A percentile compares a stretch with the other conserved stretches of the same genome.
These are phyloP conservation scores for Taphrina confusa DNA, from an alignment of 1,139 yeast species.

Conservation along the genomic window DNA sequence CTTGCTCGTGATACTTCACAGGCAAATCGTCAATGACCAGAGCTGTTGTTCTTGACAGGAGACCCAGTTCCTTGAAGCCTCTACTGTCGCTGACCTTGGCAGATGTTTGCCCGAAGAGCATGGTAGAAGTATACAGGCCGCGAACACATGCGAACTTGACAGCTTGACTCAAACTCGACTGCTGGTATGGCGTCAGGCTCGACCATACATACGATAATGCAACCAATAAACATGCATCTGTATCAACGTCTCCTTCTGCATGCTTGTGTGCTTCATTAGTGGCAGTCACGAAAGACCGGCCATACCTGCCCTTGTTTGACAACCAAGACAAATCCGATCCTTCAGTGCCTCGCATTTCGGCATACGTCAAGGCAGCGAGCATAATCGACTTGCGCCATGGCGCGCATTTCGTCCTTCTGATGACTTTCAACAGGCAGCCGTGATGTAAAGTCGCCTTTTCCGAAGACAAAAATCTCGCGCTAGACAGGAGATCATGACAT, in stretches of 20 bases:
- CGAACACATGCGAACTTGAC: neutral
- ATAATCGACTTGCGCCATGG: conserved; percentile 21
- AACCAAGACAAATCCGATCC: neutral
- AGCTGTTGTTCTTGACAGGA: conserved; percentile 5
- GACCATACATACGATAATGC: conserved; percentile 7
- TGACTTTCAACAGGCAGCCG: neutral
- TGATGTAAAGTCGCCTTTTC: neutral
- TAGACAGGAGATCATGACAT: neutral
- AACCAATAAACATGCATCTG: conserved; percentile 5
- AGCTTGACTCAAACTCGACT: neutral
- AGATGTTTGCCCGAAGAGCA: neutral
- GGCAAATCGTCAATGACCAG: neutral
- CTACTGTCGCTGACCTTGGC: neutral
- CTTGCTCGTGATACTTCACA: neutral
- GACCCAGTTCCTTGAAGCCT: conserved; percentile 16
- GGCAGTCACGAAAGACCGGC: neutral
- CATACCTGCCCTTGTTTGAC: conserved; percentile 9
- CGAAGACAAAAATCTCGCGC: conserved; percentile 2
- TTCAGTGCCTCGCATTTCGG: conserved; percentile 12
- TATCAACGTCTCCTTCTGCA: neutral
- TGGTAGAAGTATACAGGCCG: neutral
- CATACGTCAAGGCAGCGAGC: conserved; percentile 9
- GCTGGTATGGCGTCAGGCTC: conserved; percentile 14
- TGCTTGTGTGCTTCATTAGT: neutral
- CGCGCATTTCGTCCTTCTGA: neutral